Conservation (phyloP, 495 filamentous ascomycete genomes). For the Penicillium bialowiezense region DNA sequence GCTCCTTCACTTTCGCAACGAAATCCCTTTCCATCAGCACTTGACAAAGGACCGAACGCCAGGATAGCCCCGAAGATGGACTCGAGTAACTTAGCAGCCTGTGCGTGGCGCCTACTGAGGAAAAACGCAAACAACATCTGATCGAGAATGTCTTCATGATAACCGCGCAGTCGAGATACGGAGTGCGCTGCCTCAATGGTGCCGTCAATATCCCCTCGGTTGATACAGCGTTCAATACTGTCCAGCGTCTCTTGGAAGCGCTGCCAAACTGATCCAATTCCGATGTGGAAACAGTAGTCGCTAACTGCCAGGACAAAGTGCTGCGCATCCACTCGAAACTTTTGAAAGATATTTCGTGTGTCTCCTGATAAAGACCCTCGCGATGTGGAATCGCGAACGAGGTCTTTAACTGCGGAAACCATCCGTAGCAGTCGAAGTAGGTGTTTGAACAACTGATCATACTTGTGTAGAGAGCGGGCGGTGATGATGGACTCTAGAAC, state of each 20-base stretch:
- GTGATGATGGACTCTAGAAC: slow-evolving; percentile 74
- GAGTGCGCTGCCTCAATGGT: slow-evolving; percentile 52
- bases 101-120: slow-evolving; percentile 51
- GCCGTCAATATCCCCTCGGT: slow-evolving; percentile 43
- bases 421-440: slow-evolving; percentile 76
- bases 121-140: slow-evolving; percentile 72
- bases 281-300: slow-evolving; percentile 74
- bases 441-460: slow-evolving; percentile 78
- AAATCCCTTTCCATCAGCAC: slow-evolving; percentile 35
- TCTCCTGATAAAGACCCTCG: slow-evolving; percentile 36
- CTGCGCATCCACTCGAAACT: slow-evolving; percentile 72
- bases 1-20: slow-evolving; percentile 41
- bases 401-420: slow-evolving; percentile 69
- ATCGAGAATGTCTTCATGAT: slow-evolving; percentile 76
- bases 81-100: slow-evolving; percentile 71
- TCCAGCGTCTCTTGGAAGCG: slow-evolving; percentile 64
- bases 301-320: slow-evolving; percentile 70
- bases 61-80: slow-evolving; percentile 73
- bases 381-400: slow-evolving; percentile 58
- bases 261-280: slow-evolving; percentile 67
- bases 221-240: slow-evolving; percentile 56
- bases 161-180: slow-evolving; percentile 61
- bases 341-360: slow-evolving; percentile 47
- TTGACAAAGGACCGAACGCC: slow-evolving; percentile 56
- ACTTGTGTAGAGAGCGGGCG: slow-evolving; percentile 62